Conservation (phyloP, 345 rosid genomes). For the Lenwebbia sp. region DNA sequence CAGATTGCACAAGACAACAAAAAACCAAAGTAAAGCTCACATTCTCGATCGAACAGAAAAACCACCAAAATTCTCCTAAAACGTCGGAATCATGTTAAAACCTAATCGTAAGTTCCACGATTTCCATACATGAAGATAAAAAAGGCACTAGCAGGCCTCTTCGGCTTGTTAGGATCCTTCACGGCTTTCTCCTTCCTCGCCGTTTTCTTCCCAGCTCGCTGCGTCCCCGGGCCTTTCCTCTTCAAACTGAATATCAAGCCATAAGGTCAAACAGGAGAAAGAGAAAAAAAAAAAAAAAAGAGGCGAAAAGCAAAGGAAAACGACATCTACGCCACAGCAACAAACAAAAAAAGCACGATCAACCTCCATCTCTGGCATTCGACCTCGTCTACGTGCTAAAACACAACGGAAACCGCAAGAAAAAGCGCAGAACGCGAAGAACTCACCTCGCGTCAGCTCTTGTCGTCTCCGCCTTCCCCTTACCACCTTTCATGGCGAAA, state of each 20-base stretch:
- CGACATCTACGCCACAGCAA: not conserved
- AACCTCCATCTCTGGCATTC: not conserved
- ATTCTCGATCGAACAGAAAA: not conserved
- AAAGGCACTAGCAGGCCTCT: slow-evolving; percentile 82
- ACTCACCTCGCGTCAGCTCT: slow-evolving; percentile 31
- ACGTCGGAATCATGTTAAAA: not conserved
- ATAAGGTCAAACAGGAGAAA: slow-evolving; percentile 4
- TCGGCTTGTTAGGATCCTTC: slow-evolving; percentile 87
- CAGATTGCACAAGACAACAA: not conserved
- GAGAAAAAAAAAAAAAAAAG: no score
- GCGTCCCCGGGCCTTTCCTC: slow-evolving; percentile 18
- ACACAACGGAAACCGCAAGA: not conserved
- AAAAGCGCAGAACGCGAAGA: not conserved
- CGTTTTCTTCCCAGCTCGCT: slow-evolving; percentile 26
- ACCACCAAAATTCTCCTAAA: not conserved
- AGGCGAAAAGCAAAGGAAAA: not conserved
- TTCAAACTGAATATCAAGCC: slow-evolving; percentile 36
- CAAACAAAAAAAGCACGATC: not conserved
- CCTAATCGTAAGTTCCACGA: not conserved
- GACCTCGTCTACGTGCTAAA: not conserved
- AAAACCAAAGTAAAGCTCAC: not conserved
- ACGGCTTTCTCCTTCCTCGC: slow-evolving; percentile 42
- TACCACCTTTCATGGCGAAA: slow-evolving; percentile 55
- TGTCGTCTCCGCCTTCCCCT: slow-evolving; percentile 27
- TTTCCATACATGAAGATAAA: slow-evolving; percentile 64